Evolutionary conservation across 1,139 yeast genomes (phyloP).

Genomic region (Hyphopichia khmerensis): DNA sequence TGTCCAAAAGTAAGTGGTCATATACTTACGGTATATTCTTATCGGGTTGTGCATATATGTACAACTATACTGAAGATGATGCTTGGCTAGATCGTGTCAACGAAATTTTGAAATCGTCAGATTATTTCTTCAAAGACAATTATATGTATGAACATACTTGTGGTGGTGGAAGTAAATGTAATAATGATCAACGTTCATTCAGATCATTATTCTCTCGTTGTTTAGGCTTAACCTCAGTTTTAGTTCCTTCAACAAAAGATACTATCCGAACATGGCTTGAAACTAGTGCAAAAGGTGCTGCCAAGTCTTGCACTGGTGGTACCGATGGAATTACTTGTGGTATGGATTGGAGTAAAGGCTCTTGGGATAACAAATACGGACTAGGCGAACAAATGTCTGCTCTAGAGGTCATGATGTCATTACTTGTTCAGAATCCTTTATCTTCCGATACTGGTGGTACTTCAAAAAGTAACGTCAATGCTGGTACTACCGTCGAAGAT

Average conservation of each 20-base stretch:
- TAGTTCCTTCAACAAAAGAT: constrained; percentile 52
- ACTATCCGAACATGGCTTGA: constrained; percentile 45
- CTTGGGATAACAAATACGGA: constrained; percentile 69
- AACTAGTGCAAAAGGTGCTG: constrained; percentile 64
- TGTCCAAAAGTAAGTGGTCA: constrained; percentile 66
- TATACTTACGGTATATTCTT: constrained; percentile 77
- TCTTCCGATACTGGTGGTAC: constrained; percentile 48
- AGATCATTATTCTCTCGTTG: constrained; percentile 70
- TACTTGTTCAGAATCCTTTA: constrained; percentile 30
- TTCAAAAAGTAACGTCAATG: constrained; percentile 42
- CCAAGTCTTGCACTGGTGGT: constrained; percentile 72
- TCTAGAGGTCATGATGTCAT: constrained; percentile 55
- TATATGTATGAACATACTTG: constrained; percentile 72
- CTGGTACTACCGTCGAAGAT: constrained; percentile 37
- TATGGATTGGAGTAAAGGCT: constrained; percentile 53
- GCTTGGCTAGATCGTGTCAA: constrained; percentile 57
- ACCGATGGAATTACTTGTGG: constrained; percentile 79
- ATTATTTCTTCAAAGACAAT: constrained; percentile 44
- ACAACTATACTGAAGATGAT: constrained; percentile 58
- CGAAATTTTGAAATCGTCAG: constrained; percentile 50
- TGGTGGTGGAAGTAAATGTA: constrained; percentile 49
- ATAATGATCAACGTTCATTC: constrained; percentile 76
- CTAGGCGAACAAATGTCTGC: constrained; percentile 81
- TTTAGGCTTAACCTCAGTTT: constrained; percentile 56
- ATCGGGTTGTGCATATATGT: constrained; percentile 72